These are phyloP conservation scores for Tulasnella sp. DNA, from an alignment of 768 basidiomycete species.

Conservation along the genomic window DNA sequence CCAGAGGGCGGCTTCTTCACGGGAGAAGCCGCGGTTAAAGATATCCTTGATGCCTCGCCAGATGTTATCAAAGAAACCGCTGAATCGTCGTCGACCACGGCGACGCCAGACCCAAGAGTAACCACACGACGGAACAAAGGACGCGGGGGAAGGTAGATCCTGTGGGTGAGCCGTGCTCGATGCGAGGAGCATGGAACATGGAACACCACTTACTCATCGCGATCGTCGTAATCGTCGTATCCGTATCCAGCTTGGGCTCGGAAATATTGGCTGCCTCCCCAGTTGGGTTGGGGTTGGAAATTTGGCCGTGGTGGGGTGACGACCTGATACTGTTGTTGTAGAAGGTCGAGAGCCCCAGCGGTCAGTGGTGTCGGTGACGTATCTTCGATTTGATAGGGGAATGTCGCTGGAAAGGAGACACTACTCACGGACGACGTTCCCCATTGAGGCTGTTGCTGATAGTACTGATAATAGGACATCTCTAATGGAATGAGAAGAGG, in stretches of 20 bases:
- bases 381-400: neutral
- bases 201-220: slow-evolving; percentile 19
- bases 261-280: slow-evolving; percentile 15
- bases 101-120: neutral
- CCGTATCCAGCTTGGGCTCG: slow-evolving; percentile 12
- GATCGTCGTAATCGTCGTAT: slow-evolving; percentile 18
- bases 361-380: neutral
- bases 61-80: slow-evolving; percentile 29
- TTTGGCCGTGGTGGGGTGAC: slow-evolving; percentile 20
- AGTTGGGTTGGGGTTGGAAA: slow-evolving; percentile 21
- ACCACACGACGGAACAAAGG: neutral
- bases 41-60: slow-evolving; percentile 31
- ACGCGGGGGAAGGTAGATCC: neutral
- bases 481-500: neutral
- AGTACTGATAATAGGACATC: slow-evolving; percentile 23
- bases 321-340: slow-evolving; percentile 16
- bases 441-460: slow-evolving; percentile 21
- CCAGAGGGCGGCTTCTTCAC: slow-evolving; percentile 50
- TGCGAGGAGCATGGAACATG: neutral
- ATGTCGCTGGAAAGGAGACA: neutral
- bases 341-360: neutral
- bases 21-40: slow-evolving; percentile 29
- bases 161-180: neutral
- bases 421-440: slow-evolving; percentile 15
- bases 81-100: neutral